phyloP scores from a whole-genome alignment of 768 basidiomycete species.

The Udeniomyces megalosporus region DNA sequence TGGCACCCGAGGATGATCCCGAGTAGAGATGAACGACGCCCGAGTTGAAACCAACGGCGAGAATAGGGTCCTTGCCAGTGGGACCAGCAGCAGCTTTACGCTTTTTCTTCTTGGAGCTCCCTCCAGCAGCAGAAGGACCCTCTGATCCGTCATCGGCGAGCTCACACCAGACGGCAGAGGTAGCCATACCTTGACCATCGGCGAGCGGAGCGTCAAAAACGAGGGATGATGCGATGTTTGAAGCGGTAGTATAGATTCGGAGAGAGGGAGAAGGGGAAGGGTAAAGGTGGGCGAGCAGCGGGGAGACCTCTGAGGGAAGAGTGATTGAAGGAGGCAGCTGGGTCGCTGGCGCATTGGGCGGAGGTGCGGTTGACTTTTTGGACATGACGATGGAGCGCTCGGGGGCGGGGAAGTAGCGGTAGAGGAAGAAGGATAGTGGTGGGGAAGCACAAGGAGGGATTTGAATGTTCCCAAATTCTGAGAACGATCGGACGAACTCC shows the following conservation, averaged over 20 bases:
- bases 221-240: background rate
- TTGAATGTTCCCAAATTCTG: too few species aligned
- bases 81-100: background rate
- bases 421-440: background rate
- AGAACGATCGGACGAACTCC: too few species aligned
- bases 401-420: background rate
- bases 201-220: background rate
- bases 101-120: background rate
- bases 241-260: slow-evolving; percentile 1
- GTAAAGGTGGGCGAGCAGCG: slow-evolving; percentile 2
- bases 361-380: slow-evolving; percentile 4
- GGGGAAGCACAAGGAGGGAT: too few species aligned
- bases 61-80: background rate
- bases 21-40: background rate
- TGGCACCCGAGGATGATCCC: background rate
- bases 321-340: slow-evolving; percentile 1
- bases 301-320: background rate
- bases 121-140: background rate
- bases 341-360: background rate
- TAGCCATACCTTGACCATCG: slow-evolving; percentile 1
- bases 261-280: background rate
- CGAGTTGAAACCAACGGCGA: background rate
- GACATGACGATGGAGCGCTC: background rate
- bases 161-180: slow-evolving; percentile 4
- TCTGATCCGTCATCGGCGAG: background rate